A percentile compares a stretch with the other conserved stretches of the same genome.
phyloP scores from a whole-genome alignment of 1,284 basidiomycete genomes.

The Pisolithus thermaeus region DNA sequence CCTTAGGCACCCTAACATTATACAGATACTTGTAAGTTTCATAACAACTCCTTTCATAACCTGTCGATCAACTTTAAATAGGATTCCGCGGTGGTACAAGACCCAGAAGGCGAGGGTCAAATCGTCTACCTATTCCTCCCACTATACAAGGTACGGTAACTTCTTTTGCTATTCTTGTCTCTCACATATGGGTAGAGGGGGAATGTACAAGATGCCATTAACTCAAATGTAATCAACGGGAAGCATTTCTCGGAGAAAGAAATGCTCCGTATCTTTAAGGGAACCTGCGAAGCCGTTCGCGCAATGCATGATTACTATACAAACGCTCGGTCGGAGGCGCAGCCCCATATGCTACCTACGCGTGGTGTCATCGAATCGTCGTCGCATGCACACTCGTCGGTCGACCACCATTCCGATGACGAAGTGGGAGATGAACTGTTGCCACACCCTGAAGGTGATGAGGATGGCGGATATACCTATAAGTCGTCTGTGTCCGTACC shows the following conservation, averaged over 20 bases:
- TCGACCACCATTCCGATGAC: slow-evolving; percentile 33
- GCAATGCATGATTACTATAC: slow-evolving; percentile 88
- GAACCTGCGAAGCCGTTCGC: slow-evolving; percentile 88
- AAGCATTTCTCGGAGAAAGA: slow-evolving; percentile 84
- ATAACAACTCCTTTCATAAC: not conserved
- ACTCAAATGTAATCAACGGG: slow-evolving; percentile 78
- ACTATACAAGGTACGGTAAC: slow-evolving; percentile 62
- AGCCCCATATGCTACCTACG: slow-evolving; percentile 17
- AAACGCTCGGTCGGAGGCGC: slow-evolving; percentile 32
- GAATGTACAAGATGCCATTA: slow-evolving; percentile 94
- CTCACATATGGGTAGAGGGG: slow-evolving; percentile 51
- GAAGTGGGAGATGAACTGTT: slow-evolving; percentile 52
- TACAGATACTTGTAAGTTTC: slow-evolving; percentile 66
- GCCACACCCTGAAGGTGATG: slow-evolving; percentile 66
- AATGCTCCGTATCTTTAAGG: slow-evolving; percentile 86
- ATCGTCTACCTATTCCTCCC: slow-evolving; percentile 93
- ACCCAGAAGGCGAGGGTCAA: slow-evolving; percentile 88
- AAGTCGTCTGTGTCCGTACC: slow-evolving; percentile 38
- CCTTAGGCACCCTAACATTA: slow-evolving; percentile 82
- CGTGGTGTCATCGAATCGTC: slow-evolving; percentile 17
- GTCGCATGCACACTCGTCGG: slow-evolving; percentile 13
- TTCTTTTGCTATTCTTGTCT: slow-evolving; percentile 1
- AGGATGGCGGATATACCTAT: slow-evolving; percentile 67
- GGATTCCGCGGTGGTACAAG: slow-evolving; percentile 94
- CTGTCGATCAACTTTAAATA: slow-evolving; percentile 22